Conservation (phyloP, 2,329 filamentous ascomycete genomes). For the Colletotrichum musae region DNA sequence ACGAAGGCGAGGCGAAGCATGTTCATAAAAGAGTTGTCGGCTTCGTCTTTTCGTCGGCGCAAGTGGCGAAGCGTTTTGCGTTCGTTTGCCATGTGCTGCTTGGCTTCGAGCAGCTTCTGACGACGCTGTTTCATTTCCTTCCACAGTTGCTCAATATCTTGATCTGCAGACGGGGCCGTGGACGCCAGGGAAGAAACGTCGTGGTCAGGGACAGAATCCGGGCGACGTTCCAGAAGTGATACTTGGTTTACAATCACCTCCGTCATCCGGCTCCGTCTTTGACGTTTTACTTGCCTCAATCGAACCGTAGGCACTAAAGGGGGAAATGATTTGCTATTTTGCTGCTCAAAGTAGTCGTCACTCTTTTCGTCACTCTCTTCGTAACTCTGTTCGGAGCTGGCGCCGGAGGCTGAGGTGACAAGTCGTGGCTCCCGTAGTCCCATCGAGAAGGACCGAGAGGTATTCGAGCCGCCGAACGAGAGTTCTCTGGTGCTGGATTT, state of each 20-base stretch:
- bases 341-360: constrained; percentile 27
- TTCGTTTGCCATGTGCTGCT: constrained; percentile 50
- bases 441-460: constrained; percentile 18
- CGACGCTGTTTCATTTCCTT: constrained; percentile 53
- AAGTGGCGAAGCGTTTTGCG: constrained; percentile 50
- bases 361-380: constrained; percentile 5
- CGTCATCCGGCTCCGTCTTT: constrained; percentile 40
- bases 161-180: constrained; percentile 39
- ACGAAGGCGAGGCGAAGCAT: constrained; percentile 55
- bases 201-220: constrained; percentile 40
- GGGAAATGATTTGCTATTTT: constrained; percentile 32
- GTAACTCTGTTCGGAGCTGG: constrained; percentile 15
- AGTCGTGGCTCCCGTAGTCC: constrained; percentile 24
- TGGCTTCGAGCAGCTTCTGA: constrained; percentile 47
- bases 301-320: constrained; percentile 39
- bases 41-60: constrained; percentile 51
- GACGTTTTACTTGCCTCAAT: neutral
- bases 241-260: constrained; percentile 53
- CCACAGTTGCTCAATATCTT: constrained; percentile 53
- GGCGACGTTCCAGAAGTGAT: constrained; percentile 49
- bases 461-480: neutral
- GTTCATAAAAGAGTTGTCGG: constrained; percentile 59
- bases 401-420: constrained; percentile 17
- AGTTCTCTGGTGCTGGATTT: neutral
- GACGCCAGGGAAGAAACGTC: constrained; percentile 33